Conservation (phyloP, 2,329 filamentous ascomycete genomes). For the Alternaria panax region DNA sequence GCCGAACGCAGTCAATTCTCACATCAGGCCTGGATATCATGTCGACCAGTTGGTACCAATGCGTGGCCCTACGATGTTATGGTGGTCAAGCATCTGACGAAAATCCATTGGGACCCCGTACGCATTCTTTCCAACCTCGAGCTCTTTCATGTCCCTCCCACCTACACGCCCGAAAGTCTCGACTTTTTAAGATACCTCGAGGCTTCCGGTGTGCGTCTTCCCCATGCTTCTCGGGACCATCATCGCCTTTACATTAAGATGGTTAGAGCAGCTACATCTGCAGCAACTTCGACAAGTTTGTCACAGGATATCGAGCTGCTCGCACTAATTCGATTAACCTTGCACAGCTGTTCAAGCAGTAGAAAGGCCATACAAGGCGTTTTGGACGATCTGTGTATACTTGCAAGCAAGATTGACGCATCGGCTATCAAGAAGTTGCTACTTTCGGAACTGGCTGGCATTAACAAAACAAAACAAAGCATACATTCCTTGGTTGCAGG, state of each 20-base stretch:
- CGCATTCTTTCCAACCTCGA: constrained; percentile 9
- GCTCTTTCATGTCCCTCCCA: constrained; percentile 12
- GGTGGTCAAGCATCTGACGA: constrained; percentile 21
- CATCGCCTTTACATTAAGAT: constrained; percentile 20
- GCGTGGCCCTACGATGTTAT: constrained; percentile 18
- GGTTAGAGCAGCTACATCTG: constrained; percentile 13
- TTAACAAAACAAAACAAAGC: neutral
- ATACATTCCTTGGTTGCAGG: neutral
- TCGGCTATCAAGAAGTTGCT: constrained; percentile 5
- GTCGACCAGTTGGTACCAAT: constrained; percentile 9
- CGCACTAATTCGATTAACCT: constrained; percentile 20
- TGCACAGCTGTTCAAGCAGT: constrained; percentile 14
- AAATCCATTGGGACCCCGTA: constrained; percentile 16
- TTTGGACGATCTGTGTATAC: neutral
- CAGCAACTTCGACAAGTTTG: constrained; percentile 1
- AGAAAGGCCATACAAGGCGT: neutral
- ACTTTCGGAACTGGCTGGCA: constrained; percentile 5
- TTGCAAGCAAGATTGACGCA: constrained; percentile 20
- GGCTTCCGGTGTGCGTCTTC: constrained; percentile 3
- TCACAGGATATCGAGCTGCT: constrained; percentile 21
- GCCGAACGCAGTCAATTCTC: constrained; percentile 2
- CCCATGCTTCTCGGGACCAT: constrained; percentile 7
- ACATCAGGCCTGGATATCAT: constrained; percentile 11
- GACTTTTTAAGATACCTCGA: constrained; percentile 24
- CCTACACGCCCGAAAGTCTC: constrained; percentile 16